A percentile compares a stretch with the other conserved stretches of the same genome.
Conservation (phyloP, 306 rosid genomes). For the Rubus parviflorus region DNA sequence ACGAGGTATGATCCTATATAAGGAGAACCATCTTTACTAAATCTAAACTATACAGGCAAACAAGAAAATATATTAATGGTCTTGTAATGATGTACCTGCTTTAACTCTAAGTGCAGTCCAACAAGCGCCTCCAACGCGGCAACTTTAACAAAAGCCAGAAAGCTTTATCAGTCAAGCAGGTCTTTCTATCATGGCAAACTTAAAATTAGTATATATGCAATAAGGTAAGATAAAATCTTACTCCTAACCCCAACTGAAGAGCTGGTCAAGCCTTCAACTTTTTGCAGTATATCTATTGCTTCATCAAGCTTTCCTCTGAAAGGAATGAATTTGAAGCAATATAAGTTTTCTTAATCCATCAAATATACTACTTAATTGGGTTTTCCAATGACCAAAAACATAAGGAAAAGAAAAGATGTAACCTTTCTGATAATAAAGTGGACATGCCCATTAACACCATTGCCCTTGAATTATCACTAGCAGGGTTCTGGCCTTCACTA, state of each 20-base stretch:
- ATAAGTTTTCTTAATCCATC: neutral
- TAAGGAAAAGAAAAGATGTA: neutral
- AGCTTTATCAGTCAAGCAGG: slow-evolving; percentile 12
- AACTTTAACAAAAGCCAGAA: slow-evolving; percentile 51
- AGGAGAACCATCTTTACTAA: slow-evolving; percentile 33
- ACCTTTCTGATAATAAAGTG: slow-evolving; percentile 80
- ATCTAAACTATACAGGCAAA: slow-evolving; percentile 9
- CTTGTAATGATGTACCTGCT: slow-evolving; percentile 44
- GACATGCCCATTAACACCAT: slow-evolving; percentile 73
- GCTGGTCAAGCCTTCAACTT: slow-evolving; percentile 51
- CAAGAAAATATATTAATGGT: neutral
- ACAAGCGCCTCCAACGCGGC: slow-evolving; percentile 85
- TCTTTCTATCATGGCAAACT: neutral
- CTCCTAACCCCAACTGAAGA: slow-evolving; percentile 71
- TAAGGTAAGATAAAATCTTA: slow-evolving; percentile 15
- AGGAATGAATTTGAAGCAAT: neutral
- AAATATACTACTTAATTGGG: slow-evolving; percentile 4
- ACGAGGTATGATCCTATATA: slow-evolving; percentile 75
- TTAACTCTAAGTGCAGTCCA: slow-evolving; percentile 72
- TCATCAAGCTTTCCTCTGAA: slow-evolving; percentile 59
- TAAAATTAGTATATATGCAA: slow-evolving; percentile 6
- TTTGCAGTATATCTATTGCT: slow-evolving; percentile 67
- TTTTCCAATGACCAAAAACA: neutral
- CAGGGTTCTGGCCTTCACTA: slow-evolving; percentile 48
- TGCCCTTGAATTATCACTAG: slow-evolving; percentile 59